Percentiles rank a stretch among this genome's conserved stretches.
These are phyloP conservation scores for Phlebopus sp. DNA, from an alignment of 1,284 basidiomycete genomes.

Conservation along the genomic window DNA sequence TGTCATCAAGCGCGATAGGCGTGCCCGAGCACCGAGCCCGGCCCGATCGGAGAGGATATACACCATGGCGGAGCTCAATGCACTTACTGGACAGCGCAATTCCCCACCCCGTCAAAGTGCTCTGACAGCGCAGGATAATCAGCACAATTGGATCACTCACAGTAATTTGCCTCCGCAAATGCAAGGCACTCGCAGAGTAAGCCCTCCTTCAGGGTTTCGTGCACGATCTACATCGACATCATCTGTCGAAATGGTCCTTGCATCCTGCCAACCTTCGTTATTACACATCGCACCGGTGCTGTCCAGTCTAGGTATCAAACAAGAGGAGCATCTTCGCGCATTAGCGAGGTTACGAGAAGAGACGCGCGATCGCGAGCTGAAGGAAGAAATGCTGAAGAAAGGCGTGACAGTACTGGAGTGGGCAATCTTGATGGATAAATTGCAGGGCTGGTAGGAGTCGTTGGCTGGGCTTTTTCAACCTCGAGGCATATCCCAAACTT, in stretches of 20 bases:
- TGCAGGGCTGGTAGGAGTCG: slow-evolving; percentile 24
- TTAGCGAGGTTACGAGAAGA: slow-evolving; percentile 57
- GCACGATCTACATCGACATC: slow-evolving; percentile 33
- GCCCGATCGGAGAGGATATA: slow-evolving; percentile 34
- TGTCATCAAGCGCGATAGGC: slow-evolving; percentile 20
- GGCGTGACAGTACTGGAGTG: slow-evolving; percentile 71
- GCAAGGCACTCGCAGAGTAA: slow-evolving; percentile 15
- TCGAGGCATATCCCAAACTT: too few relatives aligned
- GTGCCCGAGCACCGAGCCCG: slow-evolving; percentile 23
- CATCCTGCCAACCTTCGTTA: slow-evolving; percentile 57
- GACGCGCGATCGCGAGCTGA: slow-evolving; percentile 63
- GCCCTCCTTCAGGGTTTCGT: slow-evolving; percentile 13
- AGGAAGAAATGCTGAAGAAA: slow-evolving; percentile 58
- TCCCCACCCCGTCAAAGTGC: slow-evolving; percentile 21
- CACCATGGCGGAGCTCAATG: slow-evolving; percentile 32
- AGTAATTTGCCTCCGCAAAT: slow-evolving; percentile 22
- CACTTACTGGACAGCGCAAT: slow-evolving; percentile 26
- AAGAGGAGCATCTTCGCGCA: slow-evolving; percentile 58
- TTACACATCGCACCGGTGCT: slow-evolving; percentile 57
- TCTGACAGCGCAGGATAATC: slow-evolving; percentile 10
- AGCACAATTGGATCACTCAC: slow-evolving; percentile 13
- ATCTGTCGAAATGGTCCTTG: slow-evolving; percentile 48
- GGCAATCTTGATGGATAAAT: slow-evolving; percentile 68
- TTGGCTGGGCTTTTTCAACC: too few relatives aligned
- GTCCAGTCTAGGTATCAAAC: slow-evolving; percentile 52